These are phyloP conservation scores for Vaucheria bursata DNA, from an alignment of 352 stramenopile genomes.

Conservation along the genomic window DNA sequence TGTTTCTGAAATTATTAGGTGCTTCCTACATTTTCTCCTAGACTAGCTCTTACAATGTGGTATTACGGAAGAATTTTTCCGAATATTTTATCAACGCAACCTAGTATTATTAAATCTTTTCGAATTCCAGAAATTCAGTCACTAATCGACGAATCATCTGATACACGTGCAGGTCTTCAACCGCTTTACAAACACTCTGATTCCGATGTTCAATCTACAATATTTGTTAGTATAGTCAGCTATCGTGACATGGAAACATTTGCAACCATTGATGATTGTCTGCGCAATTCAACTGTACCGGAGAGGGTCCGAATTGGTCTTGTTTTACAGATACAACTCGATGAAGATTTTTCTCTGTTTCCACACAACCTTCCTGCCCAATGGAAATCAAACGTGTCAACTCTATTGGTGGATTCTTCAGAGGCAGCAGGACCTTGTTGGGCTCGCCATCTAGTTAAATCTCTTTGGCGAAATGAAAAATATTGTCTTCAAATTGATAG, in stretches of 20 bases:
- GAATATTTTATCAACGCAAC: neutral
- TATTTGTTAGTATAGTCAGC: conserved; percentile 85
- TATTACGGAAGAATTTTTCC: conserved; percentile 64
- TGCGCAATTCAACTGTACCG: conserved; percentile 58
- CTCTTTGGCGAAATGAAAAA: conserved; percentile 65
- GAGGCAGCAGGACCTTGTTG: conserved; percentile 77
- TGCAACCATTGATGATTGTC: conserved; percentile 67
- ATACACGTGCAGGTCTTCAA: conserved; percentile 20
- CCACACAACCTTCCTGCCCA: neutral
- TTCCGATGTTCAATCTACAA: conserved; percentile 49
- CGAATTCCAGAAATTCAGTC: conserved; percentile 8
- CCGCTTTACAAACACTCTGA: conserved; percentile 18
- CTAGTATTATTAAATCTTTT: neutral
- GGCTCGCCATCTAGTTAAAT: conserved; percentile 65
- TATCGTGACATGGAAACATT: conserved; percentile 79
- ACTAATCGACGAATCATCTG: neutral
- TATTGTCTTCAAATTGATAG: conserved; percentile 89
- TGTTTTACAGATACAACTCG: conserved; percentile 67
- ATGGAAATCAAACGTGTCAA: conserved; percentile 12
- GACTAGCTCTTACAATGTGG: conserved; percentile 84
- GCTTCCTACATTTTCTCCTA: conserved; percentile 64
- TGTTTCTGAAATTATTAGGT: conserved; percentile 5
- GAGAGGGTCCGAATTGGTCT: conserved; percentile 69
- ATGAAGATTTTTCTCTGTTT: conserved; percentile 45
- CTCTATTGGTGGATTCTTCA: conserved; percentile 58